A percentile compares a stretch with the other conserved stretches of the same genome.
These are phyloP conservation scores for Mucuna pruriens DNA, from an alignment of 306 rosid genomes.

Conservation along the genomic window DNA sequence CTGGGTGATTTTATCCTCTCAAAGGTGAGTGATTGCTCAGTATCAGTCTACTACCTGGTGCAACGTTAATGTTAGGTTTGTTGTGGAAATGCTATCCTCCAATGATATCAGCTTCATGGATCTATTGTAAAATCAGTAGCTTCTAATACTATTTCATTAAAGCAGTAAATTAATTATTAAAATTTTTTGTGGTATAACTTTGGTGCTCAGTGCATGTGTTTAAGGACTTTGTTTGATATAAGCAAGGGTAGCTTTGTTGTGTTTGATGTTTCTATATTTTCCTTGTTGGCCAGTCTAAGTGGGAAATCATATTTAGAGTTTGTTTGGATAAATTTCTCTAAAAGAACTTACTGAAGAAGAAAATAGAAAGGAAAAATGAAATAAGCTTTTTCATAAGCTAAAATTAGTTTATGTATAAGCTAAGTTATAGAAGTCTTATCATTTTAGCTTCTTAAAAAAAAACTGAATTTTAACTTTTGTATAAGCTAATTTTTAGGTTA, in stretches of 20 bases:
- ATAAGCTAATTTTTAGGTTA: too few species aligned
- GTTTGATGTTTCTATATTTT: neutral
- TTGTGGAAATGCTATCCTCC: neutral
- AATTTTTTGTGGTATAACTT: neutral
- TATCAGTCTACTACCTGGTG: neutral
- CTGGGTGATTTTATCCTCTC: slow-evolving; percentile 95
- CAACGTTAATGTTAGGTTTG: slow-evolving; percentile 17
- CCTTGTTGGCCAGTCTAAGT: neutral
- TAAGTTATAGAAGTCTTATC: too few species aligned
- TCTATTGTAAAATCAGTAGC: neutral
- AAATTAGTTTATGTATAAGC: too few species aligned
- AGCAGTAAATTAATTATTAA: neutral
- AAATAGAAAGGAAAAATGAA: too few species aligned
- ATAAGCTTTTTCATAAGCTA: too few species aligned
- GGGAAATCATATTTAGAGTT: slow-evolving; percentile 5
- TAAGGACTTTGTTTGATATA: neutral
- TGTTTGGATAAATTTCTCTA: too few species aligned
- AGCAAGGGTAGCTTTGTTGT: neutral
- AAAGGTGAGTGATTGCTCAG: slow-evolving; percentile 66
- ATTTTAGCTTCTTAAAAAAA: too few species aligned
- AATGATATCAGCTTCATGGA: neutral
- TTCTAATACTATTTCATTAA: neutral
- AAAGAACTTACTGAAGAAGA: too few species aligned
- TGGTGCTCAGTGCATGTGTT: neutral
- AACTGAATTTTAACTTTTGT: too few species aligned